Evolutionary conservation across 768 basidiomycete species (phyloP).

Genomic region (Xanthoconium purpureum): DNA sequence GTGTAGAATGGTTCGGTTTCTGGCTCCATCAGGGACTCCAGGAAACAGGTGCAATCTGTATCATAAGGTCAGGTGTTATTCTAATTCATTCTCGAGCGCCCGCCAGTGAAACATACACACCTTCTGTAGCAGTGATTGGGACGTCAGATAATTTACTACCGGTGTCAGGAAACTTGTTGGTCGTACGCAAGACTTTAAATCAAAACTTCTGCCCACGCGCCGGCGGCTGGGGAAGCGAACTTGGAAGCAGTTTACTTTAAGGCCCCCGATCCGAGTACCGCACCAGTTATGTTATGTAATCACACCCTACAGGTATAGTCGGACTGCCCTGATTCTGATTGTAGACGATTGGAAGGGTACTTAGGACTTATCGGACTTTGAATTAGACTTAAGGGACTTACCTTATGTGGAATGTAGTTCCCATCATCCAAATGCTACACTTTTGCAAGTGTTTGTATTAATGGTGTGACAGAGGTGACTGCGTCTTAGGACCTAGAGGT

Average conservation of each 20-base stretch:
- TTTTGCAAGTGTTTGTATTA: too few species aligned
- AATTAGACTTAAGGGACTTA: too few species aligned
- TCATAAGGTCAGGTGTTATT: neutral
- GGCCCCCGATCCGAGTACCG: constrained; percentile 9
- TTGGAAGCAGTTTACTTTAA: neutral
- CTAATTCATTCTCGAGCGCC: neutral
- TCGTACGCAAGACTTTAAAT: neutral
- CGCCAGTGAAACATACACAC: neutral
- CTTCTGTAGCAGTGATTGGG: neutral
- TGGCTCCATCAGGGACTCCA: neutral
- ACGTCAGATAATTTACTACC: neutral
- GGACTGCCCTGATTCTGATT: too few species aligned
- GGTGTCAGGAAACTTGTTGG: too few species aligned
- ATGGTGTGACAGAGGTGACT: too few species aligned
- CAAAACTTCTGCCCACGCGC: neutral
- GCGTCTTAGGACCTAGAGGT: too few species aligned
- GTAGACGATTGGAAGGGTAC: too few species aligned
- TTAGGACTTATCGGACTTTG: too few species aligned
- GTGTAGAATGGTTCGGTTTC: neutral
- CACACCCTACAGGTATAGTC: too few species aligned
- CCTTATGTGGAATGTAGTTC: too few species aligned
- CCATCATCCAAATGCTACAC: too few species aligned
- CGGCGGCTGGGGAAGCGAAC: neutral
- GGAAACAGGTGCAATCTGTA: neutral
- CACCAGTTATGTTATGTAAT: constrained; percentile 16